Base-by-base conservation (phyloP, 2,329 filamentous ascomycete genomes). In the Drechslerella stenobrocha region DNA sequence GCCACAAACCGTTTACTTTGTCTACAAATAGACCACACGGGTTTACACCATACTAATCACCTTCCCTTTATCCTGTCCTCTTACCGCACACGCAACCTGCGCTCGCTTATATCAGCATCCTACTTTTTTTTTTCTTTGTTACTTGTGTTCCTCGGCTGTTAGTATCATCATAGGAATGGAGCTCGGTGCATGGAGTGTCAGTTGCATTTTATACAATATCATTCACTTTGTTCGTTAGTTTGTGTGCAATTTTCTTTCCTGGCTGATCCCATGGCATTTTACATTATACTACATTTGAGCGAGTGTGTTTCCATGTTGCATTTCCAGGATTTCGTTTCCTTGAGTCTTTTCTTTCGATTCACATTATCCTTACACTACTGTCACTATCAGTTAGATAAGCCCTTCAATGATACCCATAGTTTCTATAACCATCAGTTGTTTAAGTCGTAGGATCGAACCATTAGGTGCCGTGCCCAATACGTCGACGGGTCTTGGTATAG, bases 361-460 rank as follows among this genome's bases (percentile, higher is more conserved):
- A 47, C 40, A 55, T 55, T 46, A 20, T n/a, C 15, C 18, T 18
- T 42, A 42, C n/a, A n/a, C n/a, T 52, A 44, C 52, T 67, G 55
- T 60, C 53, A 42, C 46, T 50, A 56, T 50, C 42, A 58, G 34
- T 56, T 67, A 67, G 63, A 67, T 56, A 50, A 67, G 55, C 63
- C 53, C 63, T 67, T 67, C 63, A 67, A 67, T 67, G 63, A 67
- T 67, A 67, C 63, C 63, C 63, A 67, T 56, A 59, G n/a, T 48
- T 45, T 40, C 37, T 55, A 45, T 50, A 32, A 23, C 5, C n/a
- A 15, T 46, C 3, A 20, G 18, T 46, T 11, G 40, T 24, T 2
- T n/a, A 13, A 15, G 28, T 11, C 15, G 35, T 42, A 30, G 13
- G n/a, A 24, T 22, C 35, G 40, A 22, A 37, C 4, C n/a, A 37